These are phyloP conservation scores for Balakata baccata DNA, from an alignment of 345 rosid species.

Conservation along the genomic window DNA sequence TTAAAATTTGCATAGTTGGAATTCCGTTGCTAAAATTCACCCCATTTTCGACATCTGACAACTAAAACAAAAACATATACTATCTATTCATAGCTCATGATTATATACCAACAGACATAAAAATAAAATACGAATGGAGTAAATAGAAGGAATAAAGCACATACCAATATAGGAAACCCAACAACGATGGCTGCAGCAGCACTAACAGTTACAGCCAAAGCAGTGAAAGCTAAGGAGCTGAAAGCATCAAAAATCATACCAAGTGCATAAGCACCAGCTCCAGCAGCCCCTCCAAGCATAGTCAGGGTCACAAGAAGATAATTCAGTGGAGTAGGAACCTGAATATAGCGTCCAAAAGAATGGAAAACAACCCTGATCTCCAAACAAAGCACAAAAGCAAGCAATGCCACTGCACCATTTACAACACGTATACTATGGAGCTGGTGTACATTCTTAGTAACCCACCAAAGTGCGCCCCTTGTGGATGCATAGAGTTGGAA, in stretches of 20 bases:
- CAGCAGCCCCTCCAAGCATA: slow-evolving; percentile 95
- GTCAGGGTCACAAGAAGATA: slow-evolving; percentile 82
- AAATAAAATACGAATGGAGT: not conserved
- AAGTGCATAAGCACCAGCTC: slow-evolving; percentile 75
- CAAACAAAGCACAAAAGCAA: slow-evolving; percentile 76
- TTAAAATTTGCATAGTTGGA: no score
- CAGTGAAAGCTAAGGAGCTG: slow-evolving; percentile 68
- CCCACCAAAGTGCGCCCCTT: slow-evolving; percentile 95
- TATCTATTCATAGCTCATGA: not conserved
- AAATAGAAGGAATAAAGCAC: slow-evolving; percentile 20
- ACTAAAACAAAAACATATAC: not conserved
- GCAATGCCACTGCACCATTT: slow-evolving; percentile 90
- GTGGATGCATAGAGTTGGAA: slow-evolving; percentile 89
- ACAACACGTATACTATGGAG: slow-evolving; percentile 70
- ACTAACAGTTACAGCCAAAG: slow-evolving; percentile 80
- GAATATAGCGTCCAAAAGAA: slow-evolving; percentile 91
- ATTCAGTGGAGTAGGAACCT: slow-evolving; percentile 85
- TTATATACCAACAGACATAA: not conserved
- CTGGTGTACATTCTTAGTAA: slow-evolving; percentile 67
- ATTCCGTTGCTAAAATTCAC: no score
- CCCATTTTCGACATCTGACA: no score
- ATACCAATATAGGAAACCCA: slow-evolving; percentile 87
- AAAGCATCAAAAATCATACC: slow-evolving; percentile 85
- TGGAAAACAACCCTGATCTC: slow-evolving; percentile 95
- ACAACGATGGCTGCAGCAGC: slow-evolving; percentile 90